These are phyloP conservation scores for Reutealis trisperma DNA, from an alignment of 345 rosid species.

Conservation along the genomic window DNA sequence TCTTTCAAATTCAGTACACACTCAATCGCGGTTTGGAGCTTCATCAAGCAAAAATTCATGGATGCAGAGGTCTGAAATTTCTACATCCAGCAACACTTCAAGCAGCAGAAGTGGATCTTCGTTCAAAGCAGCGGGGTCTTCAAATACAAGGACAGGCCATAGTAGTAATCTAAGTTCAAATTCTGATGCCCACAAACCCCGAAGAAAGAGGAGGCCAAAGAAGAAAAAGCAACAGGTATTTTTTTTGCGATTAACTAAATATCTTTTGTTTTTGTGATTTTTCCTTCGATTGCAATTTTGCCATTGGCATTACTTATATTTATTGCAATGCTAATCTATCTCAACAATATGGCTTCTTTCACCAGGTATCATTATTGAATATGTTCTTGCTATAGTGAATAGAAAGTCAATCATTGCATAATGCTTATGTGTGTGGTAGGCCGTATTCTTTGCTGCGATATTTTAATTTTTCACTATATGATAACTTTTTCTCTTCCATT, in stretches of 20 bases:
- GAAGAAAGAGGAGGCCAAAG: slow-evolving; percentile 93
- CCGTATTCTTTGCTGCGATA: not conserved
- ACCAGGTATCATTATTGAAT: not conserved
- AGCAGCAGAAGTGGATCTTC: slow-evolving; percentile 63
- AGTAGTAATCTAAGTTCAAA: slow-evolving; percentile 90
- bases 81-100: slow-evolving; percentile 47
- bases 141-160: slow-evolving; percentile 65
- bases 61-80: slow-evolving; percentile 49
- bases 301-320: not conserved
- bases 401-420: not conserved
- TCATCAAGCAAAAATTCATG: slow-evolving; percentile 59
- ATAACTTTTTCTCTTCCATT: not conserved
- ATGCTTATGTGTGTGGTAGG: not conserved
- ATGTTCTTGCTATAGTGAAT: not conserved
- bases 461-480: not conserved
- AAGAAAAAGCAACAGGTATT: slow-evolving; percentile 58
- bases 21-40: slow-evolving; percentile 65
- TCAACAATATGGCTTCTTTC: not conserved
- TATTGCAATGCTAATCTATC: not conserved
- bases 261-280: not conserved
- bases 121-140: slow-evolving; percentile 42
- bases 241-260: not conserved
- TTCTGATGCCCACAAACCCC: slow-evolving; percentile 91
- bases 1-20: slow-evolving; percentile 29
- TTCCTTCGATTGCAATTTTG: not conserved